Percentiles rank a stretch among this genome's conserved stretches.
These are phyloP conservation scores for Blastobotrys peoriensis DNA, from an alignment of 805 yeast species.

Conservation along the genomic window DNA sequence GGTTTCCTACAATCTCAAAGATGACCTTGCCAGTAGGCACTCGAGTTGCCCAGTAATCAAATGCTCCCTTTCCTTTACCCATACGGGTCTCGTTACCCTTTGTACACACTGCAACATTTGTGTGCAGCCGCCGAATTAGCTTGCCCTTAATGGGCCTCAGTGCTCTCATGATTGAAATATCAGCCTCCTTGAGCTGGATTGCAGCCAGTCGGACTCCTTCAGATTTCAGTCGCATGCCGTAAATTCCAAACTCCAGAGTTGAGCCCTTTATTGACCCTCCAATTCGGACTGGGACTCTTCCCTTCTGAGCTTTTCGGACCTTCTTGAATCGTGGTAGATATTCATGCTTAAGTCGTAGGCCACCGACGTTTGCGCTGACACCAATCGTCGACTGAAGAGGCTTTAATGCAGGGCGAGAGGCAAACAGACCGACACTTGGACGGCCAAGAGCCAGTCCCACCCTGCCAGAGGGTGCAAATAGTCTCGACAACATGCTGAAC, in stretches of 20 bases:
- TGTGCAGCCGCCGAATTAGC: slow-evolving; percentile 72
- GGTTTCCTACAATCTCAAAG: slow-evolving; percentile 71
- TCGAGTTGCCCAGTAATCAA: slow-evolving; percentile 95
- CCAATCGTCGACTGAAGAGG: no score
- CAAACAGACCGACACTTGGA: no score
- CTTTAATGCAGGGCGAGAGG: no score
- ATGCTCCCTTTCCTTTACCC: slow-evolving; percentile 99
- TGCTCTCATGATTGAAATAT: slow-evolving; percentile 73
- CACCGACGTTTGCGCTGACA: no score
- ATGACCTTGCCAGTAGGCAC: slow-evolving; percentile 93
- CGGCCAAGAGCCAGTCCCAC: no score
- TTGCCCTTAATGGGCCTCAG: slow-evolving; percentile 63
- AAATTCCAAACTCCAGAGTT: slow-evolving; percentile 70
- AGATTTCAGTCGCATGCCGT: slow-evolving; percentile 81
- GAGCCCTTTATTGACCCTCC: slow-evolving; percentile 94
- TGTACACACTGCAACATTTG: slow-evolving; percentile 85
- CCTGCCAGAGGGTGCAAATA: no score
- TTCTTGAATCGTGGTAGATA: slow-evolving; percentile 59
- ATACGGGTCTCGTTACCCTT: slow-evolving; percentile 99
- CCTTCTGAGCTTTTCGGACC: slow-evolving; percentile 78
- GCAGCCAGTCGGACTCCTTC: slow-evolving; percentile 85
- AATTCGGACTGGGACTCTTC: slow-evolving; percentile 87
- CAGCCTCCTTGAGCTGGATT: slow-evolving; percentile 85
- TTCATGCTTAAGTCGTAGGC: slow-evolving; percentile 23
- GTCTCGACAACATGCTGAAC: no score